A percentile compares a stretch with the other conserved stretches of the same genome.
phyloP scores from a whole-genome alignment of 108 stramenopile species.

The Skeletonema potamos region DNA sequence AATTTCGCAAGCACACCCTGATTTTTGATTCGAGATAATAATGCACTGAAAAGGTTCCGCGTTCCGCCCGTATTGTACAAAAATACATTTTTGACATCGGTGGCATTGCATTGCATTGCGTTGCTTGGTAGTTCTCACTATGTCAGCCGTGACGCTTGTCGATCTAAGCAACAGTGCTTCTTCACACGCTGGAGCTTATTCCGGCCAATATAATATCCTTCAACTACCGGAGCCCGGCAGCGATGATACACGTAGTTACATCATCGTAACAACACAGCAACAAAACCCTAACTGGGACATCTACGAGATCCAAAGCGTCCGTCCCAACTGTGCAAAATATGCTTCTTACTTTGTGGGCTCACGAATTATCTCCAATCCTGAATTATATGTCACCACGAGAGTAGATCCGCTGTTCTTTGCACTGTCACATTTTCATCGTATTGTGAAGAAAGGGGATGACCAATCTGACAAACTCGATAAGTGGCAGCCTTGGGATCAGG shows the following conservation, averaged over 20 bases:
- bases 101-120: too few relatives aligned
- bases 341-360: constrained; percentile 64
- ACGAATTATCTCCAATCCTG: constrained; percentile 54
- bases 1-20: too few relatives aligned
- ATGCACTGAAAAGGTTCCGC: too few relatives aligned
- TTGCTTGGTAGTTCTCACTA: too few relatives aligned
- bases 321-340: constrained; percentile 41
- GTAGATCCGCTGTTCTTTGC: constrained; percentile 74
- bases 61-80: too few relatives aligned
- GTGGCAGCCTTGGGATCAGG: constrained; percentile 74
- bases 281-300: constrained; percentile 12
- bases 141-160: constrained; percentile 28
- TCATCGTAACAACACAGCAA: constrained; percentile 22
- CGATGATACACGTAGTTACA: constrained; percentile 18
- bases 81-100: too few relatives aligned
- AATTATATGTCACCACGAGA: constrained; percentile 50
- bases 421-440: constrained; percentile 27
- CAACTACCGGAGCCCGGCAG: constrained; percentile 20
- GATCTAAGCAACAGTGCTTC: background rate
- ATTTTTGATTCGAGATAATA: too few relatives aligned
- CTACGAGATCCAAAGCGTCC: constrained; percentile 55
- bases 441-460: background rate
- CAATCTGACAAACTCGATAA: constrained; percentile 7
- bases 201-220: constrained; percentile 13
- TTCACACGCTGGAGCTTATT: background rate